Percentiles rank a stretch among this genome's conserved stretches.
phyloP scores from a whole-genome alignment of 1,139 yeast species.

The Magnusiomyces fungicola region DNA sequence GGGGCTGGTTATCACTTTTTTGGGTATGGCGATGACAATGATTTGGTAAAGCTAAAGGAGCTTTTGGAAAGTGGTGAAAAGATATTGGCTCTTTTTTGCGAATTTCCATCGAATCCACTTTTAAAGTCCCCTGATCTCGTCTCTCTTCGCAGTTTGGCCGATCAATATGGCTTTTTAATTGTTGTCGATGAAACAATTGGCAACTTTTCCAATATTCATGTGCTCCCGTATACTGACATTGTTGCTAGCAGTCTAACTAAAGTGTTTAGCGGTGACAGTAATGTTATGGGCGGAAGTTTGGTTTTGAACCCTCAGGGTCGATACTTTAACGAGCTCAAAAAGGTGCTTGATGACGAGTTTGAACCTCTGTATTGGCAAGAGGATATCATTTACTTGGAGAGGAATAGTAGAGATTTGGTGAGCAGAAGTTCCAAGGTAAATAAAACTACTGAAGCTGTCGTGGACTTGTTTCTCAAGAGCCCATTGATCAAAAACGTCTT shows the following conservation, averaged over 20 bases:
- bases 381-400: slow-evolving; percentile 85
- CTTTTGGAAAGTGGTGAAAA: slow-evolving; percentile 55
- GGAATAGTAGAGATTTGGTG: slow-evolving; percentile 86
- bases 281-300: slow-evolving; percentile 90
- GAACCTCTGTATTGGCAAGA: slow-evolving; percentile 85
- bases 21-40: slow-evolving; percentile 73
- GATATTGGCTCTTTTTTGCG: slow-evolving; percentile 72
- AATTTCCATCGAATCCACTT: slow-evolving; percentile 89
- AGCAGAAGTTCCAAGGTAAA: slow-evolving; percentile 61
- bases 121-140: slow-evolving; percentile 72
- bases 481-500: slow-evolving; percentile 50
- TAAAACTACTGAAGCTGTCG: slow-evolving; percentile 53
- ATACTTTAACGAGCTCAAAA: slow-evolving; percentile 47
- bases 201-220: slow-evolving; percentile 76
- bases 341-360: slow-evolving; percentile 46
- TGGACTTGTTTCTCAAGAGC: slow-evolving; percentile 32
- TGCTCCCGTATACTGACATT: slow-evolving; percentile 74
- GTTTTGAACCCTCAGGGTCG: slow-evolving; percentile 64
- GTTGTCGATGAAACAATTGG: slow-evolving; percentile 94
- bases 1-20: slow-evolving; percentile 77
- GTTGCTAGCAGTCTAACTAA: slow-evolving; percentile 85
- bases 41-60: slow-evolving; percentile 57
- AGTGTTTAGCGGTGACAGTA: slow-evolving; percentile 89
- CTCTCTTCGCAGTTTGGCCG: slow-evolving; percentile 57
- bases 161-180: slow-evolving; percentile 62